phyloP scores from a whole-genome alignment of 2,329 filamentous ascomycete species.

The Sclerotinia spermophila region DNA sequence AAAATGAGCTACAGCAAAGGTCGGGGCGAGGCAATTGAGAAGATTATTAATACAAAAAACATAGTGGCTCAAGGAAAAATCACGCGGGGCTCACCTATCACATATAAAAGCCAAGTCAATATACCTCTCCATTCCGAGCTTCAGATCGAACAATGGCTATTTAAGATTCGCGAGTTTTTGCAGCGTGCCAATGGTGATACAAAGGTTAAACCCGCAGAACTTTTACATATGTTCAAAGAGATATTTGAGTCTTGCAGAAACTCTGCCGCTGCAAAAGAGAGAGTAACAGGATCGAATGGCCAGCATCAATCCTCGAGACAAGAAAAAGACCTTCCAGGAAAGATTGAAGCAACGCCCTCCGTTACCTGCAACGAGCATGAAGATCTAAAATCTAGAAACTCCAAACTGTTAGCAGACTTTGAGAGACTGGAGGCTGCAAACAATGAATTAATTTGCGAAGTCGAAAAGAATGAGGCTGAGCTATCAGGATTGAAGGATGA shows the following conservation, averaged over 20 bases:
- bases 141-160: not conserved
- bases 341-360: not conserved
- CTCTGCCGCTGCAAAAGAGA: too few relatives aligned
- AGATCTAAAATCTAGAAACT: not conserved
- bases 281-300: too few relatives aligned
- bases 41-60: not conserved
- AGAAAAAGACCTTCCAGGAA: rapidly evolving
- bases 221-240: not conserved
- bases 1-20: not conserved
- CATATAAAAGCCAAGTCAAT: not conserved
- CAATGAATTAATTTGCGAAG: not conserved
- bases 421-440: not conserved
- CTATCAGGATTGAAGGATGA: not conserved
- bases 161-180: not conserved
- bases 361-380: not conserved
- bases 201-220: rapidly evolving
- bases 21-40: not conserved
- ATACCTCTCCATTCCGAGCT: rapidly evolving
- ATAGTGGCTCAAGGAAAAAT: too few relatives aligned
- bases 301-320: not conserved
- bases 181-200: not conserved
- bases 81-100: rapidly evolving
- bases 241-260: not conserved
- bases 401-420: not conserved
- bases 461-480: not conserved